These are phyloP conservation scores for Metschnikowia cerradonensis DNA, from an alignment of 805 yeast genomes.

Conservation along the genomic window DNA sequence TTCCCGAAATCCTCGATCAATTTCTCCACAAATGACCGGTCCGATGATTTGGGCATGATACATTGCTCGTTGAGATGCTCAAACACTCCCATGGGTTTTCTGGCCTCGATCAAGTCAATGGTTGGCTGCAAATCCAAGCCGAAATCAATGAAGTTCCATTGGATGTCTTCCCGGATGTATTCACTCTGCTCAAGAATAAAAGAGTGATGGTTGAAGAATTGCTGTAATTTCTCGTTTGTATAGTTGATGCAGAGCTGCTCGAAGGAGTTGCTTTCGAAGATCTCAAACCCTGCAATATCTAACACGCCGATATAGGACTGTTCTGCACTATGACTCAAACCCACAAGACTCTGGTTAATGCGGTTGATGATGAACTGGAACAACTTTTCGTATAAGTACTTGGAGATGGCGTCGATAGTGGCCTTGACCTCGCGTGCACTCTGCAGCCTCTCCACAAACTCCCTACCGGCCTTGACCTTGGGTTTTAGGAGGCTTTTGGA, in stretches of 20 bases:
- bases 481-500: constrained; percentile 68
- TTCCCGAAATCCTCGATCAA: constrained; percentile 61
- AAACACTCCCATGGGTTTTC: constrained; percentile 72
- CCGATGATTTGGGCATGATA: constrained; percentile 87
- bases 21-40: constrained; percentile 76
- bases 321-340: constrained; percentile 11
- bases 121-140: constrained; percentile 95
- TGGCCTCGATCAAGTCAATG: constrained; percentile 82
- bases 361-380: constrained; percentile 73
- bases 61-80: constrained; percentile 92
- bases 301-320: constrained; percentile 50
- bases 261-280: constrained; percentile 53
- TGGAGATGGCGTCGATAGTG: constrained; percentile 82
- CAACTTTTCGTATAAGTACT: constrained; percentile 77
- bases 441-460: constrained; percentile 74
- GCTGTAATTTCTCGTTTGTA: constrained; percentile 58
- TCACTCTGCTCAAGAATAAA: constrained; percentile 60
- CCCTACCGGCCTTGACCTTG: constrained; percentile 87
- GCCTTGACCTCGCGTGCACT: constrained; percentile 75
- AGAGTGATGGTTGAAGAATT: constrained; percentile 59
- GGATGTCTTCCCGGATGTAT: constrained; percentile 53
- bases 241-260: constrained; percentile 60
- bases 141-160: constrained; percentile 80
- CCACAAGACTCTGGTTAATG: constrained; percentile 62
- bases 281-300: constrained; percentile 62